Evolutionary conservation across 2,329 filamentous ascomycete species (phyloP), one percentile per base, ranked within the genome.

Genomic region (Calonectria leucothoes): DNA sequence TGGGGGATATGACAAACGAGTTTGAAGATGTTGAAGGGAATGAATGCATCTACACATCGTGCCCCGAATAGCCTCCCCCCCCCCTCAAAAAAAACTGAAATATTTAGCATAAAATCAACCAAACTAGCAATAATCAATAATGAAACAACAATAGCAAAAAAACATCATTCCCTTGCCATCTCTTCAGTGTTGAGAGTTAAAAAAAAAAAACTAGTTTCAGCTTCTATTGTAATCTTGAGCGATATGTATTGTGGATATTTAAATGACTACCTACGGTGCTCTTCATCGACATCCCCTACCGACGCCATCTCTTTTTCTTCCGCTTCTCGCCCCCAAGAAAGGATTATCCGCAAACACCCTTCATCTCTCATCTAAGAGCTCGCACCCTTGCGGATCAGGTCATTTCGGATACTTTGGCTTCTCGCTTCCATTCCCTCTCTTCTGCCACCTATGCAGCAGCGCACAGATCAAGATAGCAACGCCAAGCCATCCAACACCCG

Each of bases 401-500:
- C 45, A n/a, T 68, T 51, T 66, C 59, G 51, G 49, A 72, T 64
- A 45, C n/a, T 59, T 49, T 31, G 37, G 61, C 55, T 45, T 68
- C 33, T 51, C 29, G 61, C 59, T 67, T 49, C 68, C 64, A 49
- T 31, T 45, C 49, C 48, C 39, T 49, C 55, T 64, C 59, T 55
- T 66, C 51, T 64, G 63, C 35, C 64, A 39, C 59, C 35, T 49
- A 55, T 57, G 70, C 39, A 39, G 66, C 39, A 33, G 65, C 20
- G 49, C 52, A 63, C 33, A 59, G 25, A 23, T 59, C 42, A 49
- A 52, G 66, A 69, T 66, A 29, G 59, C 73, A 72, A 63, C 69
- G 65, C 70, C 75, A 71, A 74, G 61, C 63, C 39, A 70, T 66
- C 71, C 78, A 74, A 78, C 76, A 71, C 76, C 78, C 78, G 73